Evolutionary conservation across 352 stramenopile genomes (phyloP).

Genomic region (Pythium rishiriense): DNA sequence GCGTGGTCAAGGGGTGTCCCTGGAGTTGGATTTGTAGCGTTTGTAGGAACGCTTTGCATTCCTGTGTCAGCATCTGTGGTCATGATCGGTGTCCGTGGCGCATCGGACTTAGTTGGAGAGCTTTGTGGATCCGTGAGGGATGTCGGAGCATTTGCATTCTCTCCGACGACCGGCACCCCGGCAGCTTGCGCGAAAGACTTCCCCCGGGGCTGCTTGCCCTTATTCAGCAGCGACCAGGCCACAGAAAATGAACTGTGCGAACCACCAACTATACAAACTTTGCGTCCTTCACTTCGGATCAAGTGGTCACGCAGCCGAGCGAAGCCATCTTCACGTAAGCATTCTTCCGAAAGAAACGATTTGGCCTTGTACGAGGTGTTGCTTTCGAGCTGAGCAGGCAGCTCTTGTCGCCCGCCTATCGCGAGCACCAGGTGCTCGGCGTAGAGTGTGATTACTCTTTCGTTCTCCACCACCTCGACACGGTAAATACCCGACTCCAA

Average conservation of each 20-base stretch:
- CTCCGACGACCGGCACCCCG: neutral
- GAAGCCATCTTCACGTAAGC: constrained; percentile 66
- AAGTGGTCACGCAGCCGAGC: constrained; percentile 45
- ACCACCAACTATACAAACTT: constrained; percentile 83
- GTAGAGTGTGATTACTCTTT: constrained; percentile 41
- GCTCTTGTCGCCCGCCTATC: constrained; percentile 62
- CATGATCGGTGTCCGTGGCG: neutral
- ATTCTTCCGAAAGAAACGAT: constrained; percentile 65
- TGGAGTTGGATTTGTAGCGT: neutral
- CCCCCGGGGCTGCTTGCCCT: constrained; percentile 28
- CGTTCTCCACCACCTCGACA: constrained; percentile 39
- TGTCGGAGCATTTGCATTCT: neutral
- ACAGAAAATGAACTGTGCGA: constrained; percentile 87
- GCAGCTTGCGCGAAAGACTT: neutral
- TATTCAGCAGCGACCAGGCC: constrained; percentile 78
- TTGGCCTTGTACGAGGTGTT: constrained; percentile 43
- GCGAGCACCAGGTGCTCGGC: constrained; percentile 69
- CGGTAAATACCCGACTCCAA: constrained; percentile 50
- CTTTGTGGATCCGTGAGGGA: neutral
- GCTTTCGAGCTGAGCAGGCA: constrained; percentile 37
- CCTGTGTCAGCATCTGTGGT: neutral
- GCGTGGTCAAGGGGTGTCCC: neutral
- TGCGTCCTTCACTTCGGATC: constrained; percentile 40
- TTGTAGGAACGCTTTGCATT: neutral
- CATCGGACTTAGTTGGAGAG: neutral